Evolutionary conservation across 31 red algal genomes (phyloP), one percentile per base, ranked within the genome.

Genomic region (Endocladia muricata): DNA sequence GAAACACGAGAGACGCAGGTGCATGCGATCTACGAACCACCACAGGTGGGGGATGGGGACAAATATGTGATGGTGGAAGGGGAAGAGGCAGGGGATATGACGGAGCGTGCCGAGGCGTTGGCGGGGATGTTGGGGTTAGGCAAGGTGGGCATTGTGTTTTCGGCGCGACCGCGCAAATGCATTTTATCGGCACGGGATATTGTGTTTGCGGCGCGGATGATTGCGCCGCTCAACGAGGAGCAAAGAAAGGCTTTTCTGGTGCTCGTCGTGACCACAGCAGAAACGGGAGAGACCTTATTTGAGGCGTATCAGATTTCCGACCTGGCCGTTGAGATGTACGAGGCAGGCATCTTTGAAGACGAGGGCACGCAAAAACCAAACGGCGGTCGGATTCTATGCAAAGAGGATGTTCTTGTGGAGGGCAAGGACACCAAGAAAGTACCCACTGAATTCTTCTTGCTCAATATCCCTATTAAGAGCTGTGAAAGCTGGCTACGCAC

Each of bases 281-380:
- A 91, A 52, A 82, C 94, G 26, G 96, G 92, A 32, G 64, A 88
- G 63, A 92, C 76, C 30, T 39, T 74, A 2, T 94, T 99, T 76
- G 93, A 99, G 61, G 92, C 96, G 7, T 99, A 99, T 70, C 96
- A 99, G 74, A 70, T 99, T 8, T 92, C 88, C 25, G 93, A 99
- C 57, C 74, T 93, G 26, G 92, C 90, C 7, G 66, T 99, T 37
- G 65, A 89, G 29, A 86, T 99, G 84, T 88, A 85, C 49, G 68
- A 78, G 7, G 86, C 73, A 2, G 88, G 74, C 34, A 79, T 99
- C 26, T 92, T 99, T 75, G 78, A 82, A 68, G 77, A 80, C 8
- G 57, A 78, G 13, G 60, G 75, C 17, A 66, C 87, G 34, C 92
- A 94, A 70, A 90, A 96, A 70, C 75, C 86, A 6, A 97, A 97